Evolutionary conservation across 2,329 filamentous ascomycete species (phyloP).

Genomic region (Colletotrichum musicola): DNA sequence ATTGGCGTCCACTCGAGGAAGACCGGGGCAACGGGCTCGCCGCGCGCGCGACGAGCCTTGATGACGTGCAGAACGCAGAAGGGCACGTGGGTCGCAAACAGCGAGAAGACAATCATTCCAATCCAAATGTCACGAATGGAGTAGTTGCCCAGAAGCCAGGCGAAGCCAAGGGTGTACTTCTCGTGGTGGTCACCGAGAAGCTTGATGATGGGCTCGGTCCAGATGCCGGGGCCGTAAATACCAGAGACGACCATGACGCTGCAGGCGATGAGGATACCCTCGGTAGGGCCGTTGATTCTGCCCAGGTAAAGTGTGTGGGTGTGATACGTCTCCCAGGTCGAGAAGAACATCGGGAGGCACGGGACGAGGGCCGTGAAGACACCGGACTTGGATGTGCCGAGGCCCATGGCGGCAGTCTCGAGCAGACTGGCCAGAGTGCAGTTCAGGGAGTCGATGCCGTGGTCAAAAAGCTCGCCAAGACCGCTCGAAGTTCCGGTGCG

Average conservation of each 20-base stretch:
- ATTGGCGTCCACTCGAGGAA: constrained; percentile 97
- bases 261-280: constrained; percentile 92
- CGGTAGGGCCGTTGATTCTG: constrained; percentile 96
- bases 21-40: constrained; percentile 81
- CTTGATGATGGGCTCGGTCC: constrained; percentile 80
- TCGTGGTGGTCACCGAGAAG: constrained; percentile 71
- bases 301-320: constrained; percentile 97
- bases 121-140: constrained; percentile 93
- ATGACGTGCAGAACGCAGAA: constrained; percentile 91
- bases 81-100: constrained; percentile 82
- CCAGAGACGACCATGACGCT: constrained; percentile 88
- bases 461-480: constrained; percentile 96
- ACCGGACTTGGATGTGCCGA: constrained; percentile 85
- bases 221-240: constrained; percentile 88
- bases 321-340: constrained; percentile 99
- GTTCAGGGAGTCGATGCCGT: constrained; percentile 98
- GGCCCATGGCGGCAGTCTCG: constrained; percentile 92
- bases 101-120: constrained; percentile 73
- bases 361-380: constrained; percentile 93
- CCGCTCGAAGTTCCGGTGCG: constrained; percentile 95
- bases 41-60: constrained; percentile 77
- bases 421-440: constrained; percentile 93
- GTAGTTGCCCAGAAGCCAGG: constrained; percentile 74
- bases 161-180: constrained; percentile 63
- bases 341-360: constrained; percentile 98